A percentile compares a stretch with the other conserved stretches of the same genome.
Conservation (phyloP, 2,329 filamentous ascomycete genomes). For the Cadophora sp. region DNA sequence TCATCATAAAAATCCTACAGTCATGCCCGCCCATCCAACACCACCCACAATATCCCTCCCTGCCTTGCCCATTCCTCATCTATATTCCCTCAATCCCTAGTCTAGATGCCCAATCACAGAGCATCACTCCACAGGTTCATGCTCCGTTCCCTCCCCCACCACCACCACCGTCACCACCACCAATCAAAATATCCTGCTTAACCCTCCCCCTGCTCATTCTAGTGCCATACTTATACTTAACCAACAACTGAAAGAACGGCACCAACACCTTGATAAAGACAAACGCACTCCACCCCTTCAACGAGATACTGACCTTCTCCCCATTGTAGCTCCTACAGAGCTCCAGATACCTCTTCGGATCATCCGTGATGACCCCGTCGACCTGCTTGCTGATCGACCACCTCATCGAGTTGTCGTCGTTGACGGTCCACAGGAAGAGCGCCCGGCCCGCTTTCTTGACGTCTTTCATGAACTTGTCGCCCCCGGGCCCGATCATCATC, state of each 20-base stretch:
- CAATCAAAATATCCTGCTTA: slow-evolving; percentile 16
- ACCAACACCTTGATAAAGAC: slow-evolving; percentile 36
- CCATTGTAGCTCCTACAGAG: slow-evolving; percentile 54
- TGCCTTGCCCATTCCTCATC: not conserved
- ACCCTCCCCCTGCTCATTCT: slow-evolving; percentile 9
- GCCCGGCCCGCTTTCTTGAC: slow-evolving; percentile 61
- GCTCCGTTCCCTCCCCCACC: not conserved
- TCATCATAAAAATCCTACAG: not conserved
- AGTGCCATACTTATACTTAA: slow-evolving; percentile 31
- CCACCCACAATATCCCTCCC: not conserved
- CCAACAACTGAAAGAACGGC: slow-evolving; percentile 31
- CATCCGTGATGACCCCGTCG: slow-evolving; percentile 87
- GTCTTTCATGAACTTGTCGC: slow-evolving; percentile 69
- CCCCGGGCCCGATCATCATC: slow-evolving; percentile 71
- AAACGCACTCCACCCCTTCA: slow-evolving; percentile 26
- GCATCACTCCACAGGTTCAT: slow-evolving; percentile 10
- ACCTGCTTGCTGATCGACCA: slow-evolving; percentile 73
- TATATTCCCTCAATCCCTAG: not conserved
- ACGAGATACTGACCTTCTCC: slow-evolving; percentile 28
- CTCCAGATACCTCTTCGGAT: slow-evolving; percentile 72
- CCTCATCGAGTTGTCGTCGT: slow-evolving; percentile 78
- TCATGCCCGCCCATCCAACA: not conserved
- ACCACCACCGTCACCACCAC: not conserved
- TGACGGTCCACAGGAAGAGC: slow-evolving; percentile 87
- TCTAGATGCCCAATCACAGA: not conserved